Conservation (phyloP, 192 early-diverging fungal genomes). For the Backusella parvicylindrica region DNA sequence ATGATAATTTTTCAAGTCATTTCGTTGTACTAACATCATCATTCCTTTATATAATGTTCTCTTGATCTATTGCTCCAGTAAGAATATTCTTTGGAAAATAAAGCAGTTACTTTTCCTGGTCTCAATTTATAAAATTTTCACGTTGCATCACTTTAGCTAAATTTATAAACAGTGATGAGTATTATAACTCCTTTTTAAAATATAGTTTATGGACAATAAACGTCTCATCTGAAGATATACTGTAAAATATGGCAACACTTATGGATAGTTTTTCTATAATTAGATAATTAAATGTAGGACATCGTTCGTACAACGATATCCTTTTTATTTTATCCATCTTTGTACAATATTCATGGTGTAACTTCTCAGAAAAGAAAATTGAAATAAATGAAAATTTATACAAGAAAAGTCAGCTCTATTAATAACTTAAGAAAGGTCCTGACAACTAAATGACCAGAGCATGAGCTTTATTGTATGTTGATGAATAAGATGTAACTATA, state of each 20-base stretch:
- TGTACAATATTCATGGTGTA: not conserved
- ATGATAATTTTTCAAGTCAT: not conserved
- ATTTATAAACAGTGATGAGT: not conserved
- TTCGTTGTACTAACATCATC: not conserved
- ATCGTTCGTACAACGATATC: not conserved
- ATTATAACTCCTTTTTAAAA: slow-evolving; percentile 1
- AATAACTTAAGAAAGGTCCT: not conserved
- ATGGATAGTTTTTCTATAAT: slow-evolving; percentile 4
- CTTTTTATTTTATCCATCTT: not conserved
- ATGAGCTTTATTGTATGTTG: not conserved
- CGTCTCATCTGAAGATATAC: not conserved
- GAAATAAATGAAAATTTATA: not conserved
- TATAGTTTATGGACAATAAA: not conserved
- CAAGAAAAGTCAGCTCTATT: not conserved
- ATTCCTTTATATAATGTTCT: not conserved
- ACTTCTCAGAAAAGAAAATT: not conserved
- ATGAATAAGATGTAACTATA: no score
- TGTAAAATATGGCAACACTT: not conserved
- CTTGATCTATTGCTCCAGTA: not conserved
- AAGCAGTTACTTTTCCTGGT: not conserved
- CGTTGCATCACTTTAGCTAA: not conserved
- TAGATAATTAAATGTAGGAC: slow-evolving; percentile 1
- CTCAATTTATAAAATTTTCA: not conserved
- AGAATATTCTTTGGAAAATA: not conserved
- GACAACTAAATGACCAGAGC: not conserved